A percentile compares a stretch with the other conserved stretches of the same genome.
phyloP scores from a whole-genome alignment of 148 eudicot species.

The Spergularia bocconei region DNA sequence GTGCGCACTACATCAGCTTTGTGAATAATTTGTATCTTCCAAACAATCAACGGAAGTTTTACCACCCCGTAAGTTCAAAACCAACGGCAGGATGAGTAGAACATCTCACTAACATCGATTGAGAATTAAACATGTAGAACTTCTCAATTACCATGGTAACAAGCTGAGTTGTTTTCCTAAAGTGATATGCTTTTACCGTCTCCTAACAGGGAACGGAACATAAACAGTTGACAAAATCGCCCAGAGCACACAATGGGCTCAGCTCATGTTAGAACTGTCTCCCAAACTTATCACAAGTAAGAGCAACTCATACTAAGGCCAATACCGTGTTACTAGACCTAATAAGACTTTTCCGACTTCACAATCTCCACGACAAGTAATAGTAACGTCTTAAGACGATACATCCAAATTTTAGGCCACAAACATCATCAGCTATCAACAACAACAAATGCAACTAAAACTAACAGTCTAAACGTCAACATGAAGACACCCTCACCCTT shows the following conservation, averaged over 20 bases:
- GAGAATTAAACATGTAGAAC: not conserved
- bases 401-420: not conserved
- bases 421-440: not conserved
- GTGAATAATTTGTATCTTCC: not conserved
- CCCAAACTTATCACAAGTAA: not conserved
- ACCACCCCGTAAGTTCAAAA: not conserved
- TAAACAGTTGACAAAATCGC: not conserved
- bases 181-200: not conserved
- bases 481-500: not conserved
- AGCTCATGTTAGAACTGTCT: not conserved
- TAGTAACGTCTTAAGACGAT: not conserved
- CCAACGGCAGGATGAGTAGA: not conserved
- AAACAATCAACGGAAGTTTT: not conserved
- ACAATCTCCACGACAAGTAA: not conserved
- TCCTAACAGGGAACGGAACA: not conserved
- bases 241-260: not conserved
- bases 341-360: not conserved
- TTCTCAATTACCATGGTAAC: not conserved
- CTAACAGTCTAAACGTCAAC: not conserved
- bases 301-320: not conserved
- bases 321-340: not conserved
- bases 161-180: not conserved
- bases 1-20: not conserved
- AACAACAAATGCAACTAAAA: not conserved
- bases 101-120: not conserved